Conservation (phyloP, 257 asterid genomes). For the Salvia splendens region DNA sequence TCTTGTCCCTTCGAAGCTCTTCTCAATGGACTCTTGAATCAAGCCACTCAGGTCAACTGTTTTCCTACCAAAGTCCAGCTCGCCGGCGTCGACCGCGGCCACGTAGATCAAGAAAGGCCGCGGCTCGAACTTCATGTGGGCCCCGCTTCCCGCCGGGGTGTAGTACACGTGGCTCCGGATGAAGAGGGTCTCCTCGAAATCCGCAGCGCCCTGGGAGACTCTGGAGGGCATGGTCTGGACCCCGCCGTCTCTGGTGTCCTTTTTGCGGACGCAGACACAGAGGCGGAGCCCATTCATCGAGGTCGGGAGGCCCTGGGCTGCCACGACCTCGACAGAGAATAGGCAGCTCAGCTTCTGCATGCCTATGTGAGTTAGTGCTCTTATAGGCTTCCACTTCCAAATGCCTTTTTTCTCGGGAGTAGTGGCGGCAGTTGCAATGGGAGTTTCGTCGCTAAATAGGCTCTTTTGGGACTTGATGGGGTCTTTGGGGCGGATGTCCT, state of each 20-base stretch:
- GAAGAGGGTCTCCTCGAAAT: constrained; percentile 88
- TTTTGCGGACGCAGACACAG: constrained; percentile 76
- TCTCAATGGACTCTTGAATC: constrained; percentile 76
- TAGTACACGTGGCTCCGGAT: constrained; percentile 76
- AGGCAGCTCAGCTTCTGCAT: constrained; percentile 90
- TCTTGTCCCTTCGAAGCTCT: constrained; percentile 66
- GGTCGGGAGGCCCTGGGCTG: constrained; percentile 64
- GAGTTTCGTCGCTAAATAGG: constrained; percentile 36
- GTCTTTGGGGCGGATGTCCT: constrained; percentile 22
- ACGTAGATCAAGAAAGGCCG: constrained; percentile 64
- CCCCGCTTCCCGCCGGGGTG: constrained; percentile 51
- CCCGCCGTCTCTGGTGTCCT: constrained; percentile 61
- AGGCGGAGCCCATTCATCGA: constrained; percentile 93
- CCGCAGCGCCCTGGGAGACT: constrained; percentile 79
- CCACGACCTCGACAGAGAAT: constrained; percentile 78
- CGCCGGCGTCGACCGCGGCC: constrained; percentile 78
- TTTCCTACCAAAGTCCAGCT: constrained; percentile 69
- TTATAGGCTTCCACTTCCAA: constrained; percentile 91
- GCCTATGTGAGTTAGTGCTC: constrained; percentile 69
- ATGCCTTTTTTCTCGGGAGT: constrained; percentile 57
- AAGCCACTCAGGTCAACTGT: constrained; percentile 64
- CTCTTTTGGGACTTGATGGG: background rate
- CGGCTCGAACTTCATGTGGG: constrained; percentile 27
- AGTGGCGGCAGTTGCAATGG: constrained; percentile 6
- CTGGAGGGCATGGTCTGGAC: constrained; percentile 64